Conservation (phyloP, 1,139 yeast genomes). For the Spathaspora sp. region DNA sequence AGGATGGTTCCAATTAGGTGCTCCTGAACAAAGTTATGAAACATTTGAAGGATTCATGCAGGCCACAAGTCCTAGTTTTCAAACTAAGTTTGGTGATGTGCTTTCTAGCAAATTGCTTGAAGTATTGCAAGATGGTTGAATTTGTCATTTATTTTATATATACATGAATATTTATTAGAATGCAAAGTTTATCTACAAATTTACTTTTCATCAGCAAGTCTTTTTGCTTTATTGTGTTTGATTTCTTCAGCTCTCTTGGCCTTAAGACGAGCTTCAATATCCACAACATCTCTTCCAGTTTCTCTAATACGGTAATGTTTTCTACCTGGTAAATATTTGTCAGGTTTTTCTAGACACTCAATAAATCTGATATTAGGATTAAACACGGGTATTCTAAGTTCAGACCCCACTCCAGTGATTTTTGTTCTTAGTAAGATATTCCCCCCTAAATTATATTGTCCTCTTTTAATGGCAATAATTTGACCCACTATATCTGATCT, state of each 20-base stretch:
- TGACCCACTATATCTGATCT: slow-evolving; percentile 73
- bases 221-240: neutral
- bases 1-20: slow-evolving; percentile 34
- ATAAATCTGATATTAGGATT: slow-evolving; percentile 74
- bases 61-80: slow-evolving; percentile 34
- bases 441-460: slow-evolving; percentile 59
- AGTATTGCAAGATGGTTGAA: slow-evolving; percentile 9
- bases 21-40: slow-evolving; percentile 23
- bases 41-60: slow-evolving; percentile 49
- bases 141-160: slow-evolving; percentile 1
- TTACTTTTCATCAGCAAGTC: neutral
- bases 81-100: slow-evolving; percentile 26
- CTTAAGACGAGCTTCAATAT: slow-evolving; percentile 52
- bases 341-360: slow-evolving; percentile 73
- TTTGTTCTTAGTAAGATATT: slow-evolving; percentile 78
- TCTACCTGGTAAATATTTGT: slow-evolving; percentile 66
- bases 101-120: slow-evolving; percentile 24
- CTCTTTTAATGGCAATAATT: slow-evolving; percentile 70
- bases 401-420: slow-evolving; percentile 71
- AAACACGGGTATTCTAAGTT: slow-evolving; percentile 72
- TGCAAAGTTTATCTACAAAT: neutral
- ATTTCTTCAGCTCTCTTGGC: slow-evolving; percentile 5
- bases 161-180: slow-evolving; percentile 2
- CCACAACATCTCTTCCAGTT: slow-evolving; percentile 79
- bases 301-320: slow-evolving; percentile 83